Evolutionary conservation across 2,329 filamentous ascomycete species (phyloP), one percentile per base, ranked within the genome.

Genomic region (Endoconidiophora laricicola): DNA sequence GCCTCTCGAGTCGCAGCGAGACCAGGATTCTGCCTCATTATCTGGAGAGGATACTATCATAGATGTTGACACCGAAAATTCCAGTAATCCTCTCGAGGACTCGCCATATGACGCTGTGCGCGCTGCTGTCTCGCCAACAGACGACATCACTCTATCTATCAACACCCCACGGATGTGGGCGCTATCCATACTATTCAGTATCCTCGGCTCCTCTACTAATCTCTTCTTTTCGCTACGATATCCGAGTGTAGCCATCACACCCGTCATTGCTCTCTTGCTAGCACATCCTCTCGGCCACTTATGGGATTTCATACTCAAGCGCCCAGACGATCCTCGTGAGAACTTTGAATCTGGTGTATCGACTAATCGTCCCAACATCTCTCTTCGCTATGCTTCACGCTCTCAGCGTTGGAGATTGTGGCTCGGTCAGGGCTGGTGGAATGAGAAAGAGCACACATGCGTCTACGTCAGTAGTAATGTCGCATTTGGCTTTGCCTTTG

Each of bases 391-490:
- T 42, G 22, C 42, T 18, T 10, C 50, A n/a, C 36, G 33, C 37
- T 44, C 44, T 52, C 46, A 47, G 52, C 69, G 72, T 3, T 60
- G 80, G 52, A 76, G 83, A 44, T 68, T 83, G 36, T 91, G 85
- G 84, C 69, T 90, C 24, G 79, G 78, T 1, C 85, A 90, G 63
- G 85, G 85, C 2, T 72, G 68, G 36, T 91, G 86, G 86, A 91
- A 91, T 60, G 81, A 87, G 60, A 91, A 91, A 62, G 85, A 91
- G 62, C 86, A 91, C 62, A 84, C 81, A 40, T 91, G 85, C 60
- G 84, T 91, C 47, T 91, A 91, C 58, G 86, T 91, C 57, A 86
- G 82, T 69, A 90, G 84, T 65, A 91, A 91, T 60, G 84, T 91
- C 40, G 86, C 85, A 18, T 91, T 91, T 61, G 86, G 85, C 2